phyloP scores from a whole-genome alignment of 441 rosid species.

The Euphorbia schlechtendalii region DNA sequence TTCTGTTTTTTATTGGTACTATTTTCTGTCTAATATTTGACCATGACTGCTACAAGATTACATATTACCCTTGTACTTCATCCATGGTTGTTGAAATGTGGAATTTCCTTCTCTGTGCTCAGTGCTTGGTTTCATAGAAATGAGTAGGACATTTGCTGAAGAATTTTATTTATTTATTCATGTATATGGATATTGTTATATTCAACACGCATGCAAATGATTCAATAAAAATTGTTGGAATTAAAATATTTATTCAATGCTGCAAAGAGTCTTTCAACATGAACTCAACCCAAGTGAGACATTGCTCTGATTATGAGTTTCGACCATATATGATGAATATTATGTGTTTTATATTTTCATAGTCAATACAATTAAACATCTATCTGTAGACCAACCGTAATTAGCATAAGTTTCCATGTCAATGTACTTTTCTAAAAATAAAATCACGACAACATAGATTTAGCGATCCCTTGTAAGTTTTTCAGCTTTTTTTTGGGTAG shows the following conservation, averaged over 20 bases:
- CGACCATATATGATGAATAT: no score
- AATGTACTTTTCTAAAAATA: not conserved
- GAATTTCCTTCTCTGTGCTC: slow-evolving; percentile 1
- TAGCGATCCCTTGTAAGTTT: not conserved
- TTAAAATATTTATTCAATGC: not conserved
- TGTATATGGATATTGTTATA: no score
- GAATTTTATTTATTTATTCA: no score
- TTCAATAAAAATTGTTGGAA: slow-evolving; percentile 2
- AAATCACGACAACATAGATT: not conserved
- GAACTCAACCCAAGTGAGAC: not conserved
- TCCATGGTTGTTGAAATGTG: not conserved
- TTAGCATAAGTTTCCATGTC: not conserved
- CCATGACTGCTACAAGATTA: slow-evolving; percentile 1
- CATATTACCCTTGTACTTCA: not conserved
- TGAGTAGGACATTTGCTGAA: slow-evolving; percentile 1
- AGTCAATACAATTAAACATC: not conserved
- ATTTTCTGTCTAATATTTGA: not conserved
- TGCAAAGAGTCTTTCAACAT: not conserved
- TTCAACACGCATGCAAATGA: no score
- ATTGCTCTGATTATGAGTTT: not conserved
- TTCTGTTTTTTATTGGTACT: not conserved
- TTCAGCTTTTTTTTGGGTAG: not conserved
- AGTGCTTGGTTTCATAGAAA: not conserved
- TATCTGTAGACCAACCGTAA: not conserved
- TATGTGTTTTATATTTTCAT: not conserved